Conservation (phyloP, 805 yeast species). For the Candida arabinofermentans region DNA sequence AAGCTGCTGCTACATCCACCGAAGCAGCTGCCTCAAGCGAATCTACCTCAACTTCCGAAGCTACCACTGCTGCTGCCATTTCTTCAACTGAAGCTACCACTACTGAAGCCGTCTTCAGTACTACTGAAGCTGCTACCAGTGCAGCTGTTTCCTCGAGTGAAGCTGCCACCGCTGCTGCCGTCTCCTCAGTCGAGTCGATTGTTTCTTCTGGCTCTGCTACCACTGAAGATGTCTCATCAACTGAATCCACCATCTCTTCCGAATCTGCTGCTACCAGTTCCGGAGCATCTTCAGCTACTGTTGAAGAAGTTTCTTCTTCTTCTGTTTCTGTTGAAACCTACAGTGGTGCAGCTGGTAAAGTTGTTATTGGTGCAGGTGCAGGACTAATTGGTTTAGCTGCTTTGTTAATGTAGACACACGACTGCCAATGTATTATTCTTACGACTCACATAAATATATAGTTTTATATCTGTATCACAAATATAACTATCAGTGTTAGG, state of each 20-base stretch:
- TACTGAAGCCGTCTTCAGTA: conserved; percentile 2
- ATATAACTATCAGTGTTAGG: background rate
- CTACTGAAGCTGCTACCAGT: conserved; percentile 6
- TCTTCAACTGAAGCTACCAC: conserved; percentile 6
- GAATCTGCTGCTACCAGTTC: conserved; percentile 1
- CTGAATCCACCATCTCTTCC: conserved; percentile 3
- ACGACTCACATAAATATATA: too few species aligned
- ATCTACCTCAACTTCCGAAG: conserved; percentile 1
- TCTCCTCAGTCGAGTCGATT: conserved; percentile 1
- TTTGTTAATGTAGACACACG: conserved; percentile 17
- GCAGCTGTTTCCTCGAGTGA: conserved; percentile 3
- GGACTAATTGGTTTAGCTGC: conserved; percentile 18
- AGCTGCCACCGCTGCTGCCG: conserved; percentile 4
- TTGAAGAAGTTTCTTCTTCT: conserved; percentile 2
- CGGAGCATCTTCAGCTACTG: conserved; percentile 1
- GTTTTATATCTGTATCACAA: background rate
- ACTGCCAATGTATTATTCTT: too few species aligned
- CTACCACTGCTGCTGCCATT: conserved; percentile 17
- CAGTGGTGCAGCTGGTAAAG: conserved; percentile 16
- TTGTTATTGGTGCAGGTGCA: conserved; percentile 19
- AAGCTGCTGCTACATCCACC: background rate
- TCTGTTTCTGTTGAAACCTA: conserved; percentile 2
- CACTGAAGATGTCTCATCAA: background rate
- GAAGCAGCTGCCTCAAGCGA: background rate
- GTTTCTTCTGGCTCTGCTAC: conserved; percentile 1